phyloP scores from a whole-genome alignment of 305 asterid genomes.

The Salvia sclarea region DNA sequence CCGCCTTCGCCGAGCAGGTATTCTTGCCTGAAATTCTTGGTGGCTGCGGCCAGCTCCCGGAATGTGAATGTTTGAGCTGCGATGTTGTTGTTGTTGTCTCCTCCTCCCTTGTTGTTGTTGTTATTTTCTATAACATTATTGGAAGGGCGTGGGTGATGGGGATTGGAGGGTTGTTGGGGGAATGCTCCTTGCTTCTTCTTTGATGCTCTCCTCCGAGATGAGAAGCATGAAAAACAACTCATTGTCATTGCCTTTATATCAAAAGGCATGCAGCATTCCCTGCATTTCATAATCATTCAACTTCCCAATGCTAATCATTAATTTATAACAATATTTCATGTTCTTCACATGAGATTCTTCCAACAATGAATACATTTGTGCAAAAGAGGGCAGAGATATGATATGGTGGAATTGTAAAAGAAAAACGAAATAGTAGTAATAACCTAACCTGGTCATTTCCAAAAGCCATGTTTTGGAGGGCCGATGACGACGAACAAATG shows the following conservation, averaged over 20 bases:
- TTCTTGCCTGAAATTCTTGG: conserved; percentile 51
- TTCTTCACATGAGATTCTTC: no score
- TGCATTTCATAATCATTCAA: no score
- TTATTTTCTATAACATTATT: no score
- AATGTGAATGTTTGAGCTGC: conserved; percentile 78
- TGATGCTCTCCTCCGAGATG: conserved; percentile 49
- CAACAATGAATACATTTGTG: no score
- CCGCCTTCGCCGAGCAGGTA: conserved; percentile 55
- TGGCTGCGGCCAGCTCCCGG: conserved; percentile 62
- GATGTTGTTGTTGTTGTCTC: conserved; percentile 40
- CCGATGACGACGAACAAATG: conserved; percentile 24
- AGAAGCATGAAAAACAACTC: conserved; percentile 68
- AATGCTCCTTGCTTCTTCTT: conserved; percentile 31
- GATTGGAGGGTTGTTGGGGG: conserved; percentile 29
- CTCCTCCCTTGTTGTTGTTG: no score
- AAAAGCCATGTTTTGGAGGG: conserved; percentile 31
- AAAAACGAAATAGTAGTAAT: no score
- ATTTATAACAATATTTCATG: no score
- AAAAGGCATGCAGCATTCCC: conserved; percentile 36
- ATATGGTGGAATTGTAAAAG: no score
- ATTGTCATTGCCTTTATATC: conserved; percentile 36
- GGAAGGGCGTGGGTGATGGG: no score
- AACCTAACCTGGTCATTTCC: conserved; percentile 36
- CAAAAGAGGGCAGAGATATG: no score
- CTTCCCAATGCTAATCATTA: no score